A percentile compares a stretch with the other conserved stretches of the same genome.
Evolutionary conservation across 1,284 basidiomycete species (phyloP).

Genomic region (Cryptococcus sp.): DNA sequence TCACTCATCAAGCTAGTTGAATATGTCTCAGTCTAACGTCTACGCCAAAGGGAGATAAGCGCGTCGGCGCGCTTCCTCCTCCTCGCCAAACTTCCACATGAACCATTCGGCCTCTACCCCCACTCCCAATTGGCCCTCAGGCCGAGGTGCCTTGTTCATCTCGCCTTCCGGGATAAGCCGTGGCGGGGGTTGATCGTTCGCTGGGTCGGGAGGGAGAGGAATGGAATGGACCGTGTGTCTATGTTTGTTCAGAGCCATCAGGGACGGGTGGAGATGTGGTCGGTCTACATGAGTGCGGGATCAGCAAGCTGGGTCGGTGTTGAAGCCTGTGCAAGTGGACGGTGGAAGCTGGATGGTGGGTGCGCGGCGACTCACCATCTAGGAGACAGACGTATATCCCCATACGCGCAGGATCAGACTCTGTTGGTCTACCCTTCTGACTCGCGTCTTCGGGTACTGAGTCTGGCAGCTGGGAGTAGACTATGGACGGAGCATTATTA

Average conservation of each 20-base stretch:
- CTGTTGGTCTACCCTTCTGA: conserved; percentile 17
- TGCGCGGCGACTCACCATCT: conserved; percentile 21
- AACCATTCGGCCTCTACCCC: conserved; percentile 26
- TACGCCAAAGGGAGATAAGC: conserved; percentile 32
- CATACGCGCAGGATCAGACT: conserved; percentile 35
- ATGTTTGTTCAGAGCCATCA: conserved; percentile 33
- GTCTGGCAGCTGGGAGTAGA: not conserved
- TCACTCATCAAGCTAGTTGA: too few species aligned
- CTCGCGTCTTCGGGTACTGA: not conserved
- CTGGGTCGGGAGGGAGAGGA: conserved; percentile 25
- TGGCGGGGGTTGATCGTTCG: conserved; percentile 16
- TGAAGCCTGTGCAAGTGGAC: not conserved
- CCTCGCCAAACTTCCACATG: conserved; percentile 29
- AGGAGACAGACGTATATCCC: conserved; percentile 35
- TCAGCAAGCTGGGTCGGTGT: not conserved
- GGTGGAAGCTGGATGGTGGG: not conserved
- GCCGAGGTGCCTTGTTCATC: not conserved
- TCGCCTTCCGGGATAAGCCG: not conserved
- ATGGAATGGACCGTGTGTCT: conserved; percentile 24
- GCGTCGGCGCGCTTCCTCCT: conserved; percentile 27
- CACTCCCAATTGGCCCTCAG: not conserved
- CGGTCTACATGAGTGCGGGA: conserved; percentile 16
- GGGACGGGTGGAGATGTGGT: conserved; percentile 33
- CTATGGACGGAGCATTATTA: not conserved
- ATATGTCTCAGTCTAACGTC: not conserved